phyloP scores from a whole-genome alignment of 2,329 filamentous ascomycete genomes.

The Onygenales sp. region DNA sequence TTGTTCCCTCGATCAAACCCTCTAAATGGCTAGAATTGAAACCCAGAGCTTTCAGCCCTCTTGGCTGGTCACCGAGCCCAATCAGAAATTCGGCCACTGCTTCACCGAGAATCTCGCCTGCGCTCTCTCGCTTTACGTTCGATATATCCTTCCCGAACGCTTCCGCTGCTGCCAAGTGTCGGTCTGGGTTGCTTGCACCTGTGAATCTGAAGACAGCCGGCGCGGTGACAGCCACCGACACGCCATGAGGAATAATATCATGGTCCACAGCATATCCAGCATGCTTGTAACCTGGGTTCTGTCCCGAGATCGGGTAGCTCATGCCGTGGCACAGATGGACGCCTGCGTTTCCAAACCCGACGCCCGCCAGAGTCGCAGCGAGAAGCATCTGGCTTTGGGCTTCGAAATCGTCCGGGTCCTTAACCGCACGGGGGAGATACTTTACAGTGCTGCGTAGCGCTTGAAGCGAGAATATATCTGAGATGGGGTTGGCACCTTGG shows the following conservation, averaged over 20 bases:
- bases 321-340: conserved; percentile 88
- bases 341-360: conserved; percentile 95
- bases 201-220: conserved; percentile 94
- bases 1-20: conserved; percentile 80
- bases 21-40: conserved; percentile 70
- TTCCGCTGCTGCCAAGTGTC: conserved; percentile 82
- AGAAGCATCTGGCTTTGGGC: conserved; percentile 94
- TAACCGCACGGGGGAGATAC: conserved; percentile 81
- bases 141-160: conserved; percentile 82
- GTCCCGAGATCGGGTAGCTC: conserved; percentile 94
- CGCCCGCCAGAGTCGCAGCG: conserved; percentile 84
- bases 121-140: conserved; percentile 79
- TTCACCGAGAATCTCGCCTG: conserved; percentile 78
- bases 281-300: conserved; percentile 87
- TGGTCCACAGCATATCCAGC: conserved; percentile 67
- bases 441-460: conserved; percentile 77
- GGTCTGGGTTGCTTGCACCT: conserved; percentile 78
- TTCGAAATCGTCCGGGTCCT: conserved; percentile 80
- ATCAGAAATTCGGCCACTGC: conserved; percentile 73
- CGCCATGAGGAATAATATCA: conserved; percentile 88
- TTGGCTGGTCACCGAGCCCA: conserved; percentile 79
- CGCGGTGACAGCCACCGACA: conserved; percentile 86
- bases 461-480: conserved; percentile 88
- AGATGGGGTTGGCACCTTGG: conserved; percentile 95
- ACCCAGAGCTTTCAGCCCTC: conserved; percentile 72